Evolutionary conservation across 805 yeast species (phyloP).

Genomic region (Suhomyces canberraensis): DNA sequence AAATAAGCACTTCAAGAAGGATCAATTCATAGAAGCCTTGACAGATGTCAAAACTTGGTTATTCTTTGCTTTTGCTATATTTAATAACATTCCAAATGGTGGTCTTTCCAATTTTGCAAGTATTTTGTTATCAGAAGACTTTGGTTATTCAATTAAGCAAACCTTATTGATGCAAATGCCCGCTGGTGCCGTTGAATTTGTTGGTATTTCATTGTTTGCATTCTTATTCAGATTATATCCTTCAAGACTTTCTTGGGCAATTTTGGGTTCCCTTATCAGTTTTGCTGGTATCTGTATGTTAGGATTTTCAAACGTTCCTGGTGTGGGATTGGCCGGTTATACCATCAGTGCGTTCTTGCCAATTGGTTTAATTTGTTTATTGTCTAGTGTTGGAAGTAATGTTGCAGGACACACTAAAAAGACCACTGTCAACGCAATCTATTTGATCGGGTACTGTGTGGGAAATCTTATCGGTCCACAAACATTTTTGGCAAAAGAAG

Average conservation of each 20-base stretch:
- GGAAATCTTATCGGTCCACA: conserved; percentile 60
- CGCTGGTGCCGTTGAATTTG: conserved; percentile 45
- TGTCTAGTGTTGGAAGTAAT: conserved; percentile 43
- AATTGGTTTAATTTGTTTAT: conserved; percentile 24
- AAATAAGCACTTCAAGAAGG: conserved; percentile 32
- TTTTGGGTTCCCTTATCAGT: conserved; percentile 20
- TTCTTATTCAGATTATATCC: conserved; percentile 18
- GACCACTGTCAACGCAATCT: conserved; percentile 42
- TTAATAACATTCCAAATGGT: conserved; percentile 34
- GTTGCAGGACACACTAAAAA: conserved; percentile 59
- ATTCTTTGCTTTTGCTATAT: conserved; percentile 25
- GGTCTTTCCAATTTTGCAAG: conserved; percentile 36
- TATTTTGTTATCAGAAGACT: conserved; percentile 24
- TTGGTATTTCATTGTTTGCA: conserved; percentile 34
- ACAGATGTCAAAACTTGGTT: conserved; percentile 34
- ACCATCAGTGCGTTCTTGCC: conserved; percentile 33
- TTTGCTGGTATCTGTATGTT: conserved; percentile 35
- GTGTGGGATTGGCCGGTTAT: conserved; percentile 24
- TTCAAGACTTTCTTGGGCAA: conserved; percentile 26
- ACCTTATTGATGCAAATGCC: conserved; percentile 47
- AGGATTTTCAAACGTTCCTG: conserved; percentile 36
- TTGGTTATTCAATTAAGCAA: conserved; percentile 25
- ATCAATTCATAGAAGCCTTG: conserved; percentile 37
- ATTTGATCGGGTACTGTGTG: conserved; percentile 48
- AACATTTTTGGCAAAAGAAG: conserved; percentile 41